Base-by-base conservation (phyloP, 2,329 filamentous ascomycete genomes). In the Penicillium italicum region DNA sequence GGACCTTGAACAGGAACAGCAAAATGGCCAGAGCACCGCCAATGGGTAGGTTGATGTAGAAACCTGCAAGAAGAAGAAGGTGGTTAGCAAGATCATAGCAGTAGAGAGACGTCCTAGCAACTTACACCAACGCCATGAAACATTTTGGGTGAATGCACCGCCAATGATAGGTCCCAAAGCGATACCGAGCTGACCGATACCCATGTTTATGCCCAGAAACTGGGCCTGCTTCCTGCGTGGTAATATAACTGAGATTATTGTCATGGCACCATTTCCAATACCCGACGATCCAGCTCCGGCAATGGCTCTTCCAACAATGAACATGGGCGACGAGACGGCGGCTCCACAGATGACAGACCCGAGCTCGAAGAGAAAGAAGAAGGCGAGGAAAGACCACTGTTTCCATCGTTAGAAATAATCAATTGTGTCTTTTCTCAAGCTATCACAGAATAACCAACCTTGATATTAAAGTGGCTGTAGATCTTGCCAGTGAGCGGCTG, bases 21-120 rank as follows among this genome's bases (percentile, higher is more conserved):
- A 76, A 58, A 2, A 71, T 38, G 0, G 64, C 50, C 0, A 67
- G 62, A 14, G 69, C 53, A 0, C 65, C 71, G 4, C 74, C 74
- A 6, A 74, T 57, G 0, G 73, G 71, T 1, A 75, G 61, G 46
- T 76, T 77, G 58, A 77, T 69, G 52, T 72, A 77, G 54, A 77
- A 76, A 46, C 66, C 57, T 56, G 2, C 22, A 28, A 16, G 10
- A 3, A 36, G 11, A 16, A 40, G 16, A 9, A 16, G 30, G 12
- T 11, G 2, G 18, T 40, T 36, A 40, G 26, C 16, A 37, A 28
- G 18, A 26, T 26, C 1, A 47, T 26, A 5, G 16, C 5, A 10
- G 1, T 10, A 12, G 33, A 47, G 24, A 22, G 10, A 18, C 5
- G 5, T 6, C 2, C 4, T 18, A 18, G 8, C 12, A 1, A 30